Base-by-base conservation (phyloP, 495 filamentous ascomycete species). In the Amorphotheca resinae region DNA sequence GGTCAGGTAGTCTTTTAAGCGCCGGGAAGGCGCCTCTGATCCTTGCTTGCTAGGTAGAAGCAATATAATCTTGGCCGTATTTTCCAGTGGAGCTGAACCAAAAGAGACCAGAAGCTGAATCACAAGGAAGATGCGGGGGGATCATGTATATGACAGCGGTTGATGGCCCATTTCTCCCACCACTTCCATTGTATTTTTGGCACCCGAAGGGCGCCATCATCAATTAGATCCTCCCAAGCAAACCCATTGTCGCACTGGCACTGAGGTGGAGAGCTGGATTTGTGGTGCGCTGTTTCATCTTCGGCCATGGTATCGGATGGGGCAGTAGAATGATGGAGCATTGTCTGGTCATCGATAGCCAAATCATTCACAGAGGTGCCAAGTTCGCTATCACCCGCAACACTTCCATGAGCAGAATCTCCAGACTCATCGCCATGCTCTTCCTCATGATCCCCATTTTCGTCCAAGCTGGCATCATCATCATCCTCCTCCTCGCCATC, bases 161-260 rank as follows among this genome's bases (percentile, higher is more conserved):
- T 48, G 15, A 48, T 40, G 38, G 26, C 38, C 80, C 79, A 84
- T 34, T 68, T 65, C 58, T 81, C 73, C 79, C 79, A 84, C 41
- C 72, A 55, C 44, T 70, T 67, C 37, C 70, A 62, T 50, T 80
- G 70, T 2, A 62, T 51, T 33, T 68, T 64, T n/a, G 50, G 59
- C 1, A 81, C 76, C 30, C 46, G 41, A 0, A 61, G 37, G 0
- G 76, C 77, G 46, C 80, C 66, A 47, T 84, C 80, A 3, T 84
- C 80, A 3, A 68, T 70, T 9, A 83, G 53, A 5, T 75, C 67
- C 18, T 74, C 37, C 44, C 34, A 48, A 1, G 37, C 45, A 46
- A 17, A 69, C 2, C 57, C 61, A 12, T 56, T 59, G 9, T 46
- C 50, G 2, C 39, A 44, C 1, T 58, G 52, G 1, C 51, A 46